Conservation (phyloP, 805 yeast genomes). For the Allodekkera sacchari region DNA sequence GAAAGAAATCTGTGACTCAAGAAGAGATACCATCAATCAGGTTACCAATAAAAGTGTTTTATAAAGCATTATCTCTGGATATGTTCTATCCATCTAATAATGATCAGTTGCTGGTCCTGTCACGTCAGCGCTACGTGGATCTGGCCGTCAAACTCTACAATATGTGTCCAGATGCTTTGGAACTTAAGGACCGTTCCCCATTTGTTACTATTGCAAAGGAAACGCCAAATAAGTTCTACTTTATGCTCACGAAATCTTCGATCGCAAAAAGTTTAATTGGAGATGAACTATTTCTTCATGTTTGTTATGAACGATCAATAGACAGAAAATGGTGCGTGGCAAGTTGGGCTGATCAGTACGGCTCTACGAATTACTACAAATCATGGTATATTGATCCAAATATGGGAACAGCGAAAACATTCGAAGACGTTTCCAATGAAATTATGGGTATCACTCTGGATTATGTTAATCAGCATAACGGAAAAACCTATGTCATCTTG, state of each 20-base stretch:
- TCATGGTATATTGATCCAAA: slow-evolving; percentile 53
- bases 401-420: too few relatives aligned
- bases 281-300: slow-evolving; percentile 75
- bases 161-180: slow-evolving; percentile 33
- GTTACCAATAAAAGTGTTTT: slow-evolving; percentile 15
- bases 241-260: slow-evolving; percentile 32
- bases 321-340: slow-evolving; percentile 82
- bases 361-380: slow-evolving; percentile 50
- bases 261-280: slow-evolving; percentile 31
- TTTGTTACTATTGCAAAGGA: slow-evolving; percentile 33
- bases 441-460: slow-evolving; percentile 54
- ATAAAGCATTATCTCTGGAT: slow-evolving; percentile 35
- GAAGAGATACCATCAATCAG: slow-evolving; percentile 6
- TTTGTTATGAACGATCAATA: slow-evolving; percentile 75
- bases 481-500: slow-evolving; percentile 54
- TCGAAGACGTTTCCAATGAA: slow-evolving; percentile 48
- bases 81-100: slow-evolving; percentile 28
- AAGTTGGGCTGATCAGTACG: slow-evolving; percentile 85
- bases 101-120: slow-evolving; percentile 21
- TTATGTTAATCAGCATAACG: slow-evolving; percentile 30
- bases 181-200: slow-evolving; percentile 21
- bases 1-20: slow-evolving; percentile 7
- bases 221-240: slow-evolving; percentile 34
- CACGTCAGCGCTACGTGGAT: slow-evolving; percentile 30
- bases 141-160: slow-evolving; percentile 52